Base-by-base conservation (phyloP, 306 rosid species). In the Trifolium fragiferum region DNA sequence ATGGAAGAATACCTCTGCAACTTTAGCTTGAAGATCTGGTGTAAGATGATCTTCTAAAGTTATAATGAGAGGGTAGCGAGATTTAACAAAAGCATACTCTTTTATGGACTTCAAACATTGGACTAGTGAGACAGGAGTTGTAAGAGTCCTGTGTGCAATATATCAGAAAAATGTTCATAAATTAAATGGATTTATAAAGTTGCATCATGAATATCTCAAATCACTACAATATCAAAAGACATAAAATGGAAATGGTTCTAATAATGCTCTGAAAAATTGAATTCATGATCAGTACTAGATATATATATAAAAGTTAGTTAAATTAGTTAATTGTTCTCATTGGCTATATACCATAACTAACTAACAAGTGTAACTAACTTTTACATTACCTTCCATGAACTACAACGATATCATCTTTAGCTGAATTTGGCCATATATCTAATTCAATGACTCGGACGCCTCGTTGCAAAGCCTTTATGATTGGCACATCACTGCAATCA, bases 1-100 rank as follows among this genome's bases (percentile, higher is more conserved):
- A 57, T 21, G 63, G 15, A 57, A 23, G 16, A 57, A 12, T 57
- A 14, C 97, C 91, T 86, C 95, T 13, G 96, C 96, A 82, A 84
- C 97, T 88, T 83, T 91, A 76, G 92, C 94, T 82, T 92, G 94
- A 77, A 91, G 97, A 41, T 68, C 82, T 21, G 88, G 77, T 0
- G 96, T 82, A 78, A 93, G 98, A 76, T 93, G 98, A 64, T 89
- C 98, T 80, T 93, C 98, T 46, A 93, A 77, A 59, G 98, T 93
- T 37, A 93, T 89, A 38, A 93, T 83, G 73, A 93, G 85, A 0
- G 98, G 98, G 80, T 91, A 93, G 4, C 84, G 83, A 72, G 98
- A 91, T 61, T 75, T 84, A 68, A 72, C 90, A 86, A 93, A 93
- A 55, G 98, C 98, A 84, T 89, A 74, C 64, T 93, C 89, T 76